Evolutionary conservation across 805 yeast species (phyloP).

Genomic region (Hanseniaspora singularis): DNA sequence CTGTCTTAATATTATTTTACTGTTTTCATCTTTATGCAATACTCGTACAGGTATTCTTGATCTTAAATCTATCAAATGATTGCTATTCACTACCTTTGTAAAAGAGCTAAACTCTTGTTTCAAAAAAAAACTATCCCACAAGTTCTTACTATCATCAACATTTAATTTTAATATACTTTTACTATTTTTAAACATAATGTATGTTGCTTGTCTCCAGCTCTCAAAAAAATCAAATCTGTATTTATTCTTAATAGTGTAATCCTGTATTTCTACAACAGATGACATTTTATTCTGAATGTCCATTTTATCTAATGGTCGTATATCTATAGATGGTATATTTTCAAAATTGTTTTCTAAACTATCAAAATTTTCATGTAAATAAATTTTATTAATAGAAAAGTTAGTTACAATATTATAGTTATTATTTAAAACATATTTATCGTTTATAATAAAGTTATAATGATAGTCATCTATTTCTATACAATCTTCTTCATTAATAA

Average conservation of each 20-base stretch:
- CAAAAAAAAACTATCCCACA: slow-evolving; percentile 44
- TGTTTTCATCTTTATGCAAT: slow-evolving; percentile 16
- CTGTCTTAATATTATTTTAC: slow-evolving; percentile 17
- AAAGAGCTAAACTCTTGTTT: slow-evolving; percentile 22
- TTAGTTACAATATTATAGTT: not conserved
- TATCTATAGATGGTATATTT: not conserved
- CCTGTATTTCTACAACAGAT: not conserved
- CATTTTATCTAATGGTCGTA: not conserved
- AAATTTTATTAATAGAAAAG: not conserved
- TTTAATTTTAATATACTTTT: slow-evolving; percentile 70
- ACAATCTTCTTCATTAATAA: not conserved
- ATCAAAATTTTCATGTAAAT: not conserved
- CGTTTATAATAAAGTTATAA: not conserved
- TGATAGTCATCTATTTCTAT: not conserved
- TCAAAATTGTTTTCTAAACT: not conserved
- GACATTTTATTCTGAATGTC: not conserved
- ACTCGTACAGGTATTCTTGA: slow-evolving; percentile 16
- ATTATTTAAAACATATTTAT: not conserved
- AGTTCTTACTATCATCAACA: slow-evolving; percentile 41
- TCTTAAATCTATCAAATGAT: slow-evolving; percentile 17
- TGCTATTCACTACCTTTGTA: slow-evolving; percentile 15
- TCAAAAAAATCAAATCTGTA: slow-evolving; percentile 10
- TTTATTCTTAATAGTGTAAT: not conserved
- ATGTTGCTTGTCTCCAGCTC: slow-evolving; percentile 67
- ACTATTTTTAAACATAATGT: slow-evolving; percentile 61